Evolutionary conservation across 2,329 filamentous ascomycete genomes (phyloP).

Genomic region (Trichophyton schoenleinii): DNA sequence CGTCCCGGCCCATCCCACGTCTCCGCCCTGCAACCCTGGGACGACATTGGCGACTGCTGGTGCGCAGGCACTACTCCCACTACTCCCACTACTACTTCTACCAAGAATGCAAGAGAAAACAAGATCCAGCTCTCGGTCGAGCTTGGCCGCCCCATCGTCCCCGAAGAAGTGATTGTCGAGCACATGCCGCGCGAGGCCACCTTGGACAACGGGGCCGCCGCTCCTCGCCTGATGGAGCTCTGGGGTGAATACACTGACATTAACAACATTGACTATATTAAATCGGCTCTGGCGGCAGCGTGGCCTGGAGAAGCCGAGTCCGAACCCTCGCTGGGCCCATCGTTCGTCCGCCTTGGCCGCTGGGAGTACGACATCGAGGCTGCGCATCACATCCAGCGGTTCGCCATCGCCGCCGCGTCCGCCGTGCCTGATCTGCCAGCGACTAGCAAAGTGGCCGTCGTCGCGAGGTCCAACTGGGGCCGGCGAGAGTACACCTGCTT

Average conservation of each 20-base stretch:
- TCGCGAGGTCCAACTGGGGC: conserved; percentile 35
- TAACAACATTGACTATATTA: no score
- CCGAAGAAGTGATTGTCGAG: conserved; percentile 59
- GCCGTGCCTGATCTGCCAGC: conserved; percentile 21
- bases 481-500: conserved; percentile 30
- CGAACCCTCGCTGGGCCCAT: conserved; percentile 24
- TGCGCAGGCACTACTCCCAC: conserved; percentile 45
- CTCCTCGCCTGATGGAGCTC: conserved; percentile 57
- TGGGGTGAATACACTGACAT: conserved; percentile 44
- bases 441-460: conserved; percentile 30
- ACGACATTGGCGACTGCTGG: conserved; percentile 77
- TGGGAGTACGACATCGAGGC: conserved; percentile 29
- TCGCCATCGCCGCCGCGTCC: conserved; percentile 27
- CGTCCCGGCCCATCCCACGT: conserved; percentile 28
- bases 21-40: conserved; percentile 56
- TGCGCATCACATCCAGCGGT: conserved; percentile 27
- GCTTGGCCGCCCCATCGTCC: conserved; percentile 42
- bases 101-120: conserved; percentile 18
- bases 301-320: conserved; percentile 21
- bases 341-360: conserved; percentile 29
- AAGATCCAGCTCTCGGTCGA: conserved; percentile 32
- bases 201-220: conserved; percentile 42
- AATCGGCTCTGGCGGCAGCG: conserved; percentile 17
- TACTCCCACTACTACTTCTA: no score
- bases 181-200: conserved; percentile 54